Evolutionary conservation across 331 rosid genomes (phyloP).

Genomic region (Stylosanthes scabra): DNA sequence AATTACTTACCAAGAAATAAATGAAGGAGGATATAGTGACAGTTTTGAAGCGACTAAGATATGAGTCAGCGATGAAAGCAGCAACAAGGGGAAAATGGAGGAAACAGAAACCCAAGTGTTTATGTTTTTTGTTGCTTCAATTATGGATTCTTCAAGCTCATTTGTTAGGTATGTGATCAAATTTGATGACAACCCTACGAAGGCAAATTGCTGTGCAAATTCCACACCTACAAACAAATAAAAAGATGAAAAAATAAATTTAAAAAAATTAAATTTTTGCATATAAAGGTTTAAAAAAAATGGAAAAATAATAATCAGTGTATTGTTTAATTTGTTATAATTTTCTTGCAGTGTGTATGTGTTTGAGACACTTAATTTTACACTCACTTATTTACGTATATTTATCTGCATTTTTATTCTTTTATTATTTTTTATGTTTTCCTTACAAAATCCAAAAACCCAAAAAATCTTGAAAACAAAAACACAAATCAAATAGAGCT

Average conservation of each 20-base stretch:
- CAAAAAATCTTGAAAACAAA: too few relatives aligned
- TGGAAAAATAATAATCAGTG: too few relatives aligned
- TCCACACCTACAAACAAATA: slow-evolving; percentile 55
- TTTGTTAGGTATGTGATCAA: slow-evolving; percentile 57
- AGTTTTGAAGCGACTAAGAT: slow-evolving; percentile 66
- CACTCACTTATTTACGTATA: too few relatives aligned
- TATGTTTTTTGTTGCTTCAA: slow-evolving; percentile 55
- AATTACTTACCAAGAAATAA: slow-evolving; percentile 45
- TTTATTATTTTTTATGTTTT: too few relatives aligned
- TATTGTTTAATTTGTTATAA: too few relatives aligned
- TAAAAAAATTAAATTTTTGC: neutral
- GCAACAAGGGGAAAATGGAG: slow-evolving; percentile 60
- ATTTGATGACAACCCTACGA: slow-evolving; percentile 53
- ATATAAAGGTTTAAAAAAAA: too few relatives aligned
- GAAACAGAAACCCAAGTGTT: slow-evolving; percentile 74
- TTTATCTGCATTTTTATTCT: too few relatives aligned
- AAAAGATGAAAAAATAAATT: neutral
- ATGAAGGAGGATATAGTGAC: slow-evolving; percentile 50
- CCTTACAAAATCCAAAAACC: too few relatives aligned
- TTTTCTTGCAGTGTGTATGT: too few relatives aligned
- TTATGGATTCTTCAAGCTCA: slow-evolving; percentile 47
- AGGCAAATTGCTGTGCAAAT: slow-evolving; percentile 62
- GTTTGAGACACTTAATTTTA: too few relatives aligned
- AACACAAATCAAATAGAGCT: too few relatives aligned
- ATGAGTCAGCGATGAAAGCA: slow-evolving; percentile 63